Evolutionary conservation across 2,329 filamentous ascomycete species (phyloP).

Genomic region (Setomelanomma holmii): DNA sequence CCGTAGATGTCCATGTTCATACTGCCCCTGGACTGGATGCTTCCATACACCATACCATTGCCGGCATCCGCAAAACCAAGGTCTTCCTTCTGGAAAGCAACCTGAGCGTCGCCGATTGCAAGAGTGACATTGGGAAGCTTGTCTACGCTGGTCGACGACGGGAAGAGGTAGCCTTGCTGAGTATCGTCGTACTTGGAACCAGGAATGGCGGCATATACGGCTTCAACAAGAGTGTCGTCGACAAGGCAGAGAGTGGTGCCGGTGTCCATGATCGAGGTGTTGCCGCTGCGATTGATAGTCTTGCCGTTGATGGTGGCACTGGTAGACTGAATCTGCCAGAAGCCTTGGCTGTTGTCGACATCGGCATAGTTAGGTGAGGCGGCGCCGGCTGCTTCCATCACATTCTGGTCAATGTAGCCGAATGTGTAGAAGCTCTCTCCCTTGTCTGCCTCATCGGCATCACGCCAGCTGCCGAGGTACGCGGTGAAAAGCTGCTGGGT

Average conservation of each 20-base stretch:
- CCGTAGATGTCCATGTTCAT: conserved; percentile 68
- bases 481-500: conserved; percentile 68
- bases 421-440: conserved; percentile 73
- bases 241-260: conserved; percentile 73
- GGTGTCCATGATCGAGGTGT: conserved; percentile 74
- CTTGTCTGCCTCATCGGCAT: conserved; percentile 52
- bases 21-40: conserved; percentile 63
- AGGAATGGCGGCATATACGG: conserved; percentile 69
- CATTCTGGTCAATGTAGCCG: conserved; percentile 72
- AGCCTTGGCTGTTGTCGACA: conserved; percentile 69
- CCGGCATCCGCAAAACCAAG: conserved; percentile 65
- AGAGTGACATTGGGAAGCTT: conserved; percentile 68
- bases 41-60: conserved; percentile 66
- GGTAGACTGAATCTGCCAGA: conserved; percentile 70
- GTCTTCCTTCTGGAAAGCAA: conserved; percentile 69
- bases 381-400: conserved; percentile 61
- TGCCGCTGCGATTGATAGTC: conserved; percentile 58
- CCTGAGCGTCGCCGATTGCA: conserved; percentile 67
- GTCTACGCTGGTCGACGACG: conserved; percentile 58
- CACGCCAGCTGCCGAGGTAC: conserved; percentile 65
- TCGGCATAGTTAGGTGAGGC: conserved; percentile 66
- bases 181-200: conserved; percentile 60
- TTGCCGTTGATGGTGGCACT: conserved; percentile 66
- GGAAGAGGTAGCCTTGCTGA: conserved; percentile 71
- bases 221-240: conserved; percentile 65